Conservation (phyloP, 2,329 filamentous ascomycete species). For the Aspergillus quadrilineatus region DNA sequence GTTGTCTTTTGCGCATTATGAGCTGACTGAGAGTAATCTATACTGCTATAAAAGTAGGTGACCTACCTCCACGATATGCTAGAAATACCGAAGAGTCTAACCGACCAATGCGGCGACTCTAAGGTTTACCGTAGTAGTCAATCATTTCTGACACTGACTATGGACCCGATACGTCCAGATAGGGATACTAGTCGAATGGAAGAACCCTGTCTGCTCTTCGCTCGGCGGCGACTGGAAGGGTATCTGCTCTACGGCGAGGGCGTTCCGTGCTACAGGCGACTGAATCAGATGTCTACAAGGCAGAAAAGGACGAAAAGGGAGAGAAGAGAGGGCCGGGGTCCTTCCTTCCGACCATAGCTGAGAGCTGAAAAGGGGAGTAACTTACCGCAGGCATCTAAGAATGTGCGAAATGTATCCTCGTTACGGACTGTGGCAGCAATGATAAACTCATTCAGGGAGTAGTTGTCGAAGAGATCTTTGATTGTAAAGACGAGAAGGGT, state of each 20-base stretch:
- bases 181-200: slow-evolving; percentile 44
- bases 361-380: background rate
- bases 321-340: background rate
- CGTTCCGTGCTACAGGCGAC: slow-evolving; percentile 28
- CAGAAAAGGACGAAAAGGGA: background rate
- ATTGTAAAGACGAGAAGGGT: slow-evolving; percentile 58
- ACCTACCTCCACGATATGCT: background rate
- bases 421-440: slow-evolving; percentile 64
- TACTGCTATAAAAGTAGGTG: background rate
- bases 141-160: background rate
- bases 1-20: background rate
- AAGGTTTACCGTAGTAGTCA: no score
- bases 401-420: slow-evolving; percentile 59
- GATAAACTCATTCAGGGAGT: slow-evolving; percentile 53
- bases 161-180: slow-evolving; percentile 39
- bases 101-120: no score
- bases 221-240: slow-evolving; percentile 44
- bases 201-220: slow-evolving; percentile 48
- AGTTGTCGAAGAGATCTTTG: slow-evolving; percentile 55
- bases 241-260: slow-evolving; percentile 40
- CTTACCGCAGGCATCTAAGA: slow-evolving; percentile 60
- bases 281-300: slow-evolving; percentile 4
- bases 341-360: background rate
- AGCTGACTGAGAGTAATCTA: no score
- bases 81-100: background rate